Base-by-base conservation (phyloP, 2,329 filamentous ascomycete genomes). In the Herpotrichia juniperi region DNA sequence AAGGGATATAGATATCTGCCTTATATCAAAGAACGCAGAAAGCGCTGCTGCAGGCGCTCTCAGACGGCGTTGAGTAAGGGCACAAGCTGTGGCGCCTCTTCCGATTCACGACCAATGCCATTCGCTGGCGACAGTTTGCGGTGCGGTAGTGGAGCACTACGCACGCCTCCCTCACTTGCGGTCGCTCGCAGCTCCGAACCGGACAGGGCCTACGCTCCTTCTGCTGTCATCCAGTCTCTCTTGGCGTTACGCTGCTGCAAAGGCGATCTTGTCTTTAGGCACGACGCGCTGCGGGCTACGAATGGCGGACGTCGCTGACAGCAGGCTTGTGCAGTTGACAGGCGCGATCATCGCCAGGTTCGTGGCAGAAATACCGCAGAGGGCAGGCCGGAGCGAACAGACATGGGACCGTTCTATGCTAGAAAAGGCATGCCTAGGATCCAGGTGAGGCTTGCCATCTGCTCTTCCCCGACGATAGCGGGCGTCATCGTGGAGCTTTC, bases 281-380 rank as follows among this genome's bases (percentile, higher is more conserved):
- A 51, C 48, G 49, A 57, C 32, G 56, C 30, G 39, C 43, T 49
- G 58, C 48, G 47, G 46, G 50, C 50, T 35, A 42, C 49, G 35
- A 47, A 53, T 54, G 53, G 54, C 45, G 46, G 43, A 55, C 53
- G 51, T n/a, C 48, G 21, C 22, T 45, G 42, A 49, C 45, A 40
- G 32, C 42, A 47, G 42, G 26, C 43, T 54, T 30, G 48, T n/a
- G 43, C 42, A 53, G 53, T 58, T 66, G 64, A 61, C 63, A 64
- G 62, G 54, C 64, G 57, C 59, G 67, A 71, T 68, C 66, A 66
- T 55, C 67, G 57, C 48, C 68, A 54, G 53, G 68, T 64, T 65
- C 66, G 50, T 50, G 42, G 54, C 55, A 55, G 53, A 53, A 53
- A 52, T 56, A 55, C 61, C 62, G 50, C 56, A 53, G 51, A 53